A percentile compares a stretch with the other conserved stretches of the same genome.
Evolutionary conservation across 2,329 filamentous ascomycete genomes (phyloP).

Genomic region (Penicillium sp.): DNA sequence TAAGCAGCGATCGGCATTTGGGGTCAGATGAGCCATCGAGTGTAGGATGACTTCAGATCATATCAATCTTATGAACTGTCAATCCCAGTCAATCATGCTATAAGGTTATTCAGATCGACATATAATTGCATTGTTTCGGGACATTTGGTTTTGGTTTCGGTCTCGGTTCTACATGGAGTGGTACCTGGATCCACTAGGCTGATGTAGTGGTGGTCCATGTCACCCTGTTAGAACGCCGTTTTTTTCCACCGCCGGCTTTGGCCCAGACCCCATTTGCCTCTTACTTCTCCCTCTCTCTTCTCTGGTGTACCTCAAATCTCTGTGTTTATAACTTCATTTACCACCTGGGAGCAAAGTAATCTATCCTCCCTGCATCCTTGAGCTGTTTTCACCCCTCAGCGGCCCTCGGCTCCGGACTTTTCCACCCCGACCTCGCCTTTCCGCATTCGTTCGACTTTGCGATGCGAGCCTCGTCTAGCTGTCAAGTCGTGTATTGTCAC

Average conservation of each 20-base stretch:
- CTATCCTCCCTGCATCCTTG: neutral
- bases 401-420: constrained; percentile 8
- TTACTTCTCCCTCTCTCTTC: neutral
- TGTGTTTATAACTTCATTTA: neutral
- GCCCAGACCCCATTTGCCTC: neutral
- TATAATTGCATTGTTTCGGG: neutral
- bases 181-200: constrained; percentile 13
- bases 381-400: neutral
- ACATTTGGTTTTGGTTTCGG: neutral
- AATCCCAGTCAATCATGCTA: too few species aligned
- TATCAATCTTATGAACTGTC: too few species aligned
- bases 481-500: constrained; percentile 17
- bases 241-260: constrained; percentile 18
- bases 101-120: neutral
- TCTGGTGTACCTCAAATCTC: neutral
- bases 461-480: constrained; percentile 27
- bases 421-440: constrained; percentile 7
- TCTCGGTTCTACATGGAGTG: neutral
- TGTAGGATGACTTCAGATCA: too few species aligned
- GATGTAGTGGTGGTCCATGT: constrained; percentile 15
- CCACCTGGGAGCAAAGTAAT: neutral
- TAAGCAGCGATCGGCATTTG: neutral
- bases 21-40: neutral
- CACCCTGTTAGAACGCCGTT: constrained; percentile 5
- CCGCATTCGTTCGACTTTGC: constrained; percentile 18